phyloP scores from a whole-genome alignment of 2,329 filamentous ascomycete genomes.

The Dactylonectria estremocensis region DNA sequence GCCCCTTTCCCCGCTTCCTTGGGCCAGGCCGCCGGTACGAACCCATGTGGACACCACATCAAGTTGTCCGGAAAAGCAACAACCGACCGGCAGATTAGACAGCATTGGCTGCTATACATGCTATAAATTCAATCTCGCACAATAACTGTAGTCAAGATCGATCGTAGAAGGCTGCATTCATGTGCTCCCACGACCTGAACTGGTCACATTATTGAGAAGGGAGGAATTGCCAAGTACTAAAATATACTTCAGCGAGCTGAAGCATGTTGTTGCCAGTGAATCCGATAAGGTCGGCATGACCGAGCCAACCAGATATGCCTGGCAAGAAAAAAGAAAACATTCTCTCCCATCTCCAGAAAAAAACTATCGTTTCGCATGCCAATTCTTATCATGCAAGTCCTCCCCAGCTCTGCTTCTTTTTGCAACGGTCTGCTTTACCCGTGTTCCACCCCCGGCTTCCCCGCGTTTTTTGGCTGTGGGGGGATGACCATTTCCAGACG shows the following conservation, averaged over 20 bases:
- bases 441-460: background rate
- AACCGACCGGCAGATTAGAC: background rate
- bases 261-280: background rate
- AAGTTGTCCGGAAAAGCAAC: background rate
- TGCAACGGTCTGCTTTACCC: background rate
- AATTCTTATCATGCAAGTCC: background rate
- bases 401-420: background rate
- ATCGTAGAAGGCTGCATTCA: background rate
- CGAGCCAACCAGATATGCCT: background rate
- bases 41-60: background rate
- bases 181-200: background rate
- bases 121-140: background rate
- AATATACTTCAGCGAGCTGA: background rate
- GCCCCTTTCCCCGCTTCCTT: slow-evolving; percentile 4
- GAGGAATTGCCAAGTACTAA: background rate
- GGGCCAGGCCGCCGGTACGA: background rate
- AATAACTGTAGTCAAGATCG: background rate
- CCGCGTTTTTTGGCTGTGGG: background rate
- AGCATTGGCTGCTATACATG: background rate
- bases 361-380: background rate
- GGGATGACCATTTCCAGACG: background rate
- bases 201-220: background rate
- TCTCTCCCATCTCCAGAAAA: background rate
- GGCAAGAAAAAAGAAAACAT: background rate
- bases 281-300: background rate